Evolutionary conservation across 2,329 filamentous ascomycete species (phyloP).

Genomic region (Cercospora sp.): DNA sequence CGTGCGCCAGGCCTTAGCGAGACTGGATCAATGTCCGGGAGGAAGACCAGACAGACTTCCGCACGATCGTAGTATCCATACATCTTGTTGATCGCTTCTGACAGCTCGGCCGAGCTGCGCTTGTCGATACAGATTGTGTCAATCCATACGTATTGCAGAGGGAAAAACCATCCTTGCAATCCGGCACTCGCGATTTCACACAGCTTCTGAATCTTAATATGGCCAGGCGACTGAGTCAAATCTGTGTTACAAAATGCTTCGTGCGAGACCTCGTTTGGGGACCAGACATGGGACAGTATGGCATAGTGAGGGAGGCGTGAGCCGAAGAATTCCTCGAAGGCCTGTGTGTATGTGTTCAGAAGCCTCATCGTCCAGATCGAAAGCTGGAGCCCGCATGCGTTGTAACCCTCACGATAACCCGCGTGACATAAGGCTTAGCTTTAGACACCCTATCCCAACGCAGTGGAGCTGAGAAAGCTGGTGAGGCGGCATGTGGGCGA

Average conservation of each 20-base stretch:
- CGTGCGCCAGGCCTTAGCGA: not conserved
- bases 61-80: constrained; percentile 26
- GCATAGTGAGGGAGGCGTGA: constrained; percentile 14
- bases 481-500: no score
- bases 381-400: not conserved
- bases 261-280: constrained; percentile 11
- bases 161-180: not conserved
- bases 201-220: constrained; percentile 12
- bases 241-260: constrained; percentile 11
- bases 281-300: constrained; percentile 21
- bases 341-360: not conserved
- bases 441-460: not conserved
- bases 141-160: constrained; percentile 18
- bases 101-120: constrained; percentile 22
- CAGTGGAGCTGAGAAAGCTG: no score
- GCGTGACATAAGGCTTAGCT: not conserved
- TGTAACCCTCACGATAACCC: not conserved
- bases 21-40: constrained; percentile 15
- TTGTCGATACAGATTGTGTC: constrained; percentile 31
- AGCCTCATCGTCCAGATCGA: constrained; percentile 3
- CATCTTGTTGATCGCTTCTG: constrained; percentile 29
- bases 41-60: constrained; percentile 23
- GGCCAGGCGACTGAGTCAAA: not conserved
- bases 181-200: constrained; percentile 2
- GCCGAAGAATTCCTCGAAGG: constrained; percentile 15